Conservation (phyloP, 495 filamentous ascomycete species). For the Choiromyces venosus region DNA sequence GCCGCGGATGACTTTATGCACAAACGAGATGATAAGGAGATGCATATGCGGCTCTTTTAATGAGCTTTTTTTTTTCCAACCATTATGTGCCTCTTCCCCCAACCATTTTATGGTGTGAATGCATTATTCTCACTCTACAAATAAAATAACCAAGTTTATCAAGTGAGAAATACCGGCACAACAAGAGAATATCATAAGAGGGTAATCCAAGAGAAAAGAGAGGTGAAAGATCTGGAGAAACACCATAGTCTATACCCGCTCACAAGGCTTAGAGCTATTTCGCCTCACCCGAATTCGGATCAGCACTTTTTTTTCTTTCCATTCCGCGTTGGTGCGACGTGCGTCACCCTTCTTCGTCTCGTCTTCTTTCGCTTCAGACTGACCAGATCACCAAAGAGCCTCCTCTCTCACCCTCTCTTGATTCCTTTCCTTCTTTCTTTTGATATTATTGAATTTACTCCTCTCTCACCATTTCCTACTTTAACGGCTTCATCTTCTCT, state of each 20-base stretch:
- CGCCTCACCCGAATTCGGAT: not conserved
- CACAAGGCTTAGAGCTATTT: no score
- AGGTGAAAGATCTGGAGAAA: not conserved
- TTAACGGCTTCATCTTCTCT: constrained; percentile 4
- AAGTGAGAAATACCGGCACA: not conserved
- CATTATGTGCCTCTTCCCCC: not conserved
- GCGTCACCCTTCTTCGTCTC: not conserved
- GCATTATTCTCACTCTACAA: not conserved
- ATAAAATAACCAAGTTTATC: no score
- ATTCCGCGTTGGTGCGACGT: not conserved
- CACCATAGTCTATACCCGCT: not conserved
- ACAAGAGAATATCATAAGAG: not conserved
- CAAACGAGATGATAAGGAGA: not conserved
- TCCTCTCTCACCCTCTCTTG: not conserved
- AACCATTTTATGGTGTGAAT: not conserved
- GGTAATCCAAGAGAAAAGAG: not conserved
- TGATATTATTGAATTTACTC: not conserved
- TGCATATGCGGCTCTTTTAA: not conserved
- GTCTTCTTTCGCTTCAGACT: not conserved
- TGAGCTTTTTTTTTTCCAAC: not conserved
- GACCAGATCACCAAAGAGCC: not conserved
- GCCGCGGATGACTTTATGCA: not conserved
- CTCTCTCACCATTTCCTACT: not conserved
- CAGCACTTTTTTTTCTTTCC: not conserved
- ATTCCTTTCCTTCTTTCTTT: not conserved